Evolutionary conservation across 352 stramenopile species (phyloP), one percentile per base, ranked within the genome.

Genomic region (Phytophthora sp.): DNA sequence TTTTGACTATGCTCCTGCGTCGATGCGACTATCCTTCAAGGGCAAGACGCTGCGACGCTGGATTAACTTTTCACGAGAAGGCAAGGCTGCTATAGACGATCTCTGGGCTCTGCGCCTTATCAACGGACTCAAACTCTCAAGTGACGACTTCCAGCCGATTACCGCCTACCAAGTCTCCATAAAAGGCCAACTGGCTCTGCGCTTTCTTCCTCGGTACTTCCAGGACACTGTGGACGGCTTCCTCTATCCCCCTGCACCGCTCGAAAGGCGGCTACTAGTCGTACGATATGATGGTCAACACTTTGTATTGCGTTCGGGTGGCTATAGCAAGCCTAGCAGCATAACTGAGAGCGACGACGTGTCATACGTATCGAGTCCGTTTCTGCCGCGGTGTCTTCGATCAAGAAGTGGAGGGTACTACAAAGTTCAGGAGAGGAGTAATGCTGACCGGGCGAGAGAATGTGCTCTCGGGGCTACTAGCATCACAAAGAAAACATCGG

Each of bases 331-430:
- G 34, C 77, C 85, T 34, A 98, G 89, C 37, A 92, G 85, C 10
- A 97, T 98, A 42, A 99, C 96, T 11, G 95, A 99, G 54, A 98
- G 85, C 32, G 97, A 99, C 67, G 95, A 98, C 66, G 96, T 99
- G 21, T 98, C 92, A 27, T 99, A 99, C 66, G 97, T 99, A 8
- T 98, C 91, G 11, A 98, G 88, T 39, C 94, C 97, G 13, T 99
- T 99, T 72, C 84, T 99, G 20, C 97, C 97, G 4, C 92, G 93
- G 44, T 99, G 96, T 68, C 79, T 99, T 17, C 91, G 97, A 1
- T 96, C 97, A 41, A 87, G 87, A 34, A 44, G 23, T 15, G 88
- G 81, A 4, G 76, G 93, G 9, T 85, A 76, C 32, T 89, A 87
- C 52, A 76, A 79, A 23, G 44, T 89, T 17, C 84, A 96, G 20